These are phyloP conservation scores for Crepidotus variabilis DNA, from an alignment of 768 basidiomycete species.

Conservation along the genomic window DNA sequence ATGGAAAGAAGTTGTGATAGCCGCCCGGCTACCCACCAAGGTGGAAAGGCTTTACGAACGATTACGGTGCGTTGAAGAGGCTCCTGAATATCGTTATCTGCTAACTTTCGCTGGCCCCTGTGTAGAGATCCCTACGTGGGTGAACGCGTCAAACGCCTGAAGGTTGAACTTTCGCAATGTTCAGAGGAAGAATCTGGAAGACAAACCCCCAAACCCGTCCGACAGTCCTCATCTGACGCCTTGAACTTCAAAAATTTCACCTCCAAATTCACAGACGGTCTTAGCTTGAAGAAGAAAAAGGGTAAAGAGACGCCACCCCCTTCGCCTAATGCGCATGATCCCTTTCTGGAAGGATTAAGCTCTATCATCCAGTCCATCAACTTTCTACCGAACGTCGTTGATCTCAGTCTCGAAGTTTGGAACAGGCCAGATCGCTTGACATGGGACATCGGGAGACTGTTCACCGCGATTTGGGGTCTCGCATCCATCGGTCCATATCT, in stretches of 20 bases:
- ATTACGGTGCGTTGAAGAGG: neutral
- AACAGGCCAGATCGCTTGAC: neutral
- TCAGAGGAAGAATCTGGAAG: neutral
- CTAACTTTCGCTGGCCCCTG: neutral
- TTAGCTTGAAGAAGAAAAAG: neutral
- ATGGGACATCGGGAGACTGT: neutral
- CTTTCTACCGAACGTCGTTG: neutral
- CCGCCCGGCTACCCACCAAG: neutral
- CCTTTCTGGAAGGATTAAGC: neutral
- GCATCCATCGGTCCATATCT: neutral
- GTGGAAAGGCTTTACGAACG: neutral
- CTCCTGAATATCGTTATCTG: neutral
- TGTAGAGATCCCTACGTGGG: neutral
- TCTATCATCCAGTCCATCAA: neutral
- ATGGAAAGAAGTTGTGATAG: neutral
- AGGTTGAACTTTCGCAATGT: neutral
- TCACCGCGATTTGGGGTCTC: neutral
- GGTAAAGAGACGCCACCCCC: neutral
- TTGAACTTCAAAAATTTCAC: neutral
- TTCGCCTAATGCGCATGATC: neutral
- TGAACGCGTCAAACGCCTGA: neutral
- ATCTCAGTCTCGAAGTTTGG: neutral
- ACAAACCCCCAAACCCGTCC: neutral
- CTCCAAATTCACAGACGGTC: neutral
- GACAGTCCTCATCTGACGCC: neutral